These are phyloP conservation scores for Metschnikowia matae DNA, from an alignment of 805 yeast genomes.

Conservation along the genomic window DNA sequence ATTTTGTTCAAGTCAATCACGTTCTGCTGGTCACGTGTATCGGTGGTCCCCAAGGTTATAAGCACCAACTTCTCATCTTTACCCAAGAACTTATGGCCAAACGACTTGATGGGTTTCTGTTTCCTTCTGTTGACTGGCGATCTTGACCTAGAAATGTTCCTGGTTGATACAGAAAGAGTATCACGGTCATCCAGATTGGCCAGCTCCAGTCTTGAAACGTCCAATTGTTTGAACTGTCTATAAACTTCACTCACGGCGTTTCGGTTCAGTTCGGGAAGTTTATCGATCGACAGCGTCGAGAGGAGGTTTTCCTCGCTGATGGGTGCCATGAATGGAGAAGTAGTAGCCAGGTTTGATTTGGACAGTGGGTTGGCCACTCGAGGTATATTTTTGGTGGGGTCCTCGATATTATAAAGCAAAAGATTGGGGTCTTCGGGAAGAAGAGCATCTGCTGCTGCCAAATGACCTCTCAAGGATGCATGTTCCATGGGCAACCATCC, in stretches of 20 bases:
- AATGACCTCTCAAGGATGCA: slow-evolving; percentile 85
- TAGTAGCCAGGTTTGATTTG: slow-evolving; percentile 10
- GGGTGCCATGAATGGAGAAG: slow-evolving; percentile 16
- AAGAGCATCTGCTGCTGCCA: slow-evolving; percentile 61
- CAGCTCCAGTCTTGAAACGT: slow-evolving; percentile 15
- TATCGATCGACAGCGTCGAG: slow-evolving; percentile 34
- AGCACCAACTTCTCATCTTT: slow-evolving; percentile 66
- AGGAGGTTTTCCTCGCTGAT: slow-evolving; percentile 15
- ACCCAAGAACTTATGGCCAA: slow-evolving; percentile 75
- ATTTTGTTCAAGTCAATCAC: slow-evolving; percentile 70
- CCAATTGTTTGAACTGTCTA: slow-evolving; percentile 33
- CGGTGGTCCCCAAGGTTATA: slow-evolving; percentile 84
- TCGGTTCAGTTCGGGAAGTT: slow-evolving; percentile 31
- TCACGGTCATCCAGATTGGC: slow-evolving; percentile 15
- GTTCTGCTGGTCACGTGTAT: slow-evolving; percentile 52
- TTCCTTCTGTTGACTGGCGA: slow-evolving; percentile 20
- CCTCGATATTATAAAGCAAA: slow-evolving; percentile 33
- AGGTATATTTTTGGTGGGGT: slow-evolving; percentile 29
- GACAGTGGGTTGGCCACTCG: slow-evolving; percentile 16
- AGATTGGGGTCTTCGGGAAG: slow-evolving; percentile 41
- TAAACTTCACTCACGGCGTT: slow-evolving; percentile 35
- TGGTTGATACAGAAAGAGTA: slow-evolving; percentile 16
- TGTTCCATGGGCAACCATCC: slow-evolving; percentile 99
- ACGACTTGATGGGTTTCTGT: slow-evolving; percentile 64
- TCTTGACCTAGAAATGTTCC: slow-evolving; percentile 10